phyloP scores from a whole-genome alignment of 2,329 filamentous ascomycete species.

The Penicillium sp. region DNA sequence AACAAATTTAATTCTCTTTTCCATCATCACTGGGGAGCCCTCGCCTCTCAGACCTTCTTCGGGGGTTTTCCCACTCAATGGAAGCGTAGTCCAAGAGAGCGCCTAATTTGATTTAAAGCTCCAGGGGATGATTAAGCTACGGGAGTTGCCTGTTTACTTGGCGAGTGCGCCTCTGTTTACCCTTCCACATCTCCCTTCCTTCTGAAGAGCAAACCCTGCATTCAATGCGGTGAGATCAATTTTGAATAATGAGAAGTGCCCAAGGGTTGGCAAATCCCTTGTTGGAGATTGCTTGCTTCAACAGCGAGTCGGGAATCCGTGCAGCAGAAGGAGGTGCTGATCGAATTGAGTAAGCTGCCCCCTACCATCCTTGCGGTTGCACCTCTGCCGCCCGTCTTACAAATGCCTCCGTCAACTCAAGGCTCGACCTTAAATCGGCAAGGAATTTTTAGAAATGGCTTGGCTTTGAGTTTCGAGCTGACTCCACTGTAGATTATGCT shows the following conservation, averaged over 20 bases:
- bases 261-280: background rate
- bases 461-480: background rate
- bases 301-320: conserved; percentile 41
- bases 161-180: background rate
- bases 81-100: too few species aligned
- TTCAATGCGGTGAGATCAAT: background rate
- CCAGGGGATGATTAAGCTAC: background rate
- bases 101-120: too few species aligned
- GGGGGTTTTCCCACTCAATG: too few species aligned
- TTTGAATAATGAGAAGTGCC: background rate
- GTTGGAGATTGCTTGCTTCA: conserved; percentile 53
- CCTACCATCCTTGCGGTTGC: conserved; percentile 20
- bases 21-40: background rate
- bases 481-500: conserved; percentile 15
- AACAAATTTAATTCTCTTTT: too few species aligned
- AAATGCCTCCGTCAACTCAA: background rate
- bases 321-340: conserved; percentile 48
- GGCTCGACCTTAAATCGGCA: background rate
- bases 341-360: conserved; percentile 50
- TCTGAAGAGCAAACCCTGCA: background rate
- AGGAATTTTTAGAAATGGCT: too few species aligned
- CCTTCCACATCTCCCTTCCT: background rate
- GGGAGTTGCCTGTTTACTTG: background rate
- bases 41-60: too few species aligned
- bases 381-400: too few species aligned